phyloP scores from a whole-genome alignment of 306 rosid species.

The Corylus avellana region DNA sequence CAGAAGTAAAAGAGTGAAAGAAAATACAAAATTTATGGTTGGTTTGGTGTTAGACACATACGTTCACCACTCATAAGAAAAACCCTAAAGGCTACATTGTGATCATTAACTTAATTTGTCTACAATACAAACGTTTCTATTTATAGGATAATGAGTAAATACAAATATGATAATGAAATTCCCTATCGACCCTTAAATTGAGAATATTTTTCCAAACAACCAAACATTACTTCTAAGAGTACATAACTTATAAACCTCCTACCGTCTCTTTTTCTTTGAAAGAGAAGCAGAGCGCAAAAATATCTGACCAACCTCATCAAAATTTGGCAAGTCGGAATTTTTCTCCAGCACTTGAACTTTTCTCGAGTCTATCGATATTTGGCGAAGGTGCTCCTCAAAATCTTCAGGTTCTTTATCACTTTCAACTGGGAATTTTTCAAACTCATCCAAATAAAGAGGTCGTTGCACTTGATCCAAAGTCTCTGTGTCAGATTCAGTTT shows the following conservation, averaged over 20 bases:
- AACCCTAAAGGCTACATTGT: too few species aligned
- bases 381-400: conserved; percentile 71
- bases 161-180: too few species aligned
- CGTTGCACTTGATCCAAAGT: conserved; percentile 40
- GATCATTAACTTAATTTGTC: too few species aligned
- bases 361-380: conserved; percentile 56
- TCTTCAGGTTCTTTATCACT: conserved; percentile 51
- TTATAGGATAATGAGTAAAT: too few species aligned
- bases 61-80: too few species aligned
- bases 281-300: conserved; percentile 73
- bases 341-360: conserved; percentile 29
- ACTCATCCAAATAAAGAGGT: conserved; percentile 78
- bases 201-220: not conserved
- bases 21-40: too few species aligned
- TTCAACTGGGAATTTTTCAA: conserved; percentile 59
- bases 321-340: conserved; percentile 42
- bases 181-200: too few species aligned
- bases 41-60: too few species aligned
- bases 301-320: conserved; percentile 79
- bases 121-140: too few species aligned
- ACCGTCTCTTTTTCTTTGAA: conserved; percentile 60
- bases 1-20: too few species aligned
- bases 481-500: conserved; percentile 68
- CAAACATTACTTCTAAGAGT: not conserved
- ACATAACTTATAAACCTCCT: conserved; percentile 18